phyloP scores from a whole-genome alignment of 73 alveolate species.

The Paramecium sonneborni region DNA sequence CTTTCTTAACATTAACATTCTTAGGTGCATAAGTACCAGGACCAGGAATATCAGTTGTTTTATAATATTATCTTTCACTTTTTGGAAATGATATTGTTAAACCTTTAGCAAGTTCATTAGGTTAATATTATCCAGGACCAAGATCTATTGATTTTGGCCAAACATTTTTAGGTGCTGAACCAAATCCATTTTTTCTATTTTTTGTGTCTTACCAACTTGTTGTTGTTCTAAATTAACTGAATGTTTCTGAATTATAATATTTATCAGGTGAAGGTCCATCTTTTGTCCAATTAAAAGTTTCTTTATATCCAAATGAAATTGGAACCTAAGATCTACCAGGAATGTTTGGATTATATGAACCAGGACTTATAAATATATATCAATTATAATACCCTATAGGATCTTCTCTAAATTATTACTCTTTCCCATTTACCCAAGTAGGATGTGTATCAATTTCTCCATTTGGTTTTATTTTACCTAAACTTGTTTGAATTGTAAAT shows the following conservation, averaged over 20 bases:
- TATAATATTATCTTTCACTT: conserved; percentile 5
- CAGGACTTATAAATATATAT: neutral
- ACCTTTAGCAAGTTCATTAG: neutral
- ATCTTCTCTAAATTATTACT: neutral
- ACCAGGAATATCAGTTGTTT: conserved; percentile 9
- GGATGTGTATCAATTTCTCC: conserved; percentile 55
- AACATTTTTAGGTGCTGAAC: conserved; percentile 20
- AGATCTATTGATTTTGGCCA: conserved; percentile 29
- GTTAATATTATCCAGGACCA: conserved; percentile 48
- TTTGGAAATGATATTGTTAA: neutral
- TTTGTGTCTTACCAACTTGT: neutral
- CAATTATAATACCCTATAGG: conserved; percentile 26
- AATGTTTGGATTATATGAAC: conserved; percentile 33
- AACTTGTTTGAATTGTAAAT: conserved; percentile 21
- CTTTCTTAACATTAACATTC: neutral
- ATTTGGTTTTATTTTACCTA: neutral
- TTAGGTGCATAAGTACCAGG: conserved; percentile 50
- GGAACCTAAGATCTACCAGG: neutral
- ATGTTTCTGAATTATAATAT: conserved; percentile 25
- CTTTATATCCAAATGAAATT: conserved; percentile 35
- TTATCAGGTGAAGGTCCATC: conserved; percentile 57
- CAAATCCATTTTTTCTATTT: conserved; percentile 1
- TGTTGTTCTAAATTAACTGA: conserved; percentile 14
- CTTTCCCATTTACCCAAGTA: neutral
- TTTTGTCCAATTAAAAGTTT: neutral